phyloP scores from a whole-genome alignment of 1,284 basidiomycete genomes.

The Moesziomyces parantarcticus region DNA sequence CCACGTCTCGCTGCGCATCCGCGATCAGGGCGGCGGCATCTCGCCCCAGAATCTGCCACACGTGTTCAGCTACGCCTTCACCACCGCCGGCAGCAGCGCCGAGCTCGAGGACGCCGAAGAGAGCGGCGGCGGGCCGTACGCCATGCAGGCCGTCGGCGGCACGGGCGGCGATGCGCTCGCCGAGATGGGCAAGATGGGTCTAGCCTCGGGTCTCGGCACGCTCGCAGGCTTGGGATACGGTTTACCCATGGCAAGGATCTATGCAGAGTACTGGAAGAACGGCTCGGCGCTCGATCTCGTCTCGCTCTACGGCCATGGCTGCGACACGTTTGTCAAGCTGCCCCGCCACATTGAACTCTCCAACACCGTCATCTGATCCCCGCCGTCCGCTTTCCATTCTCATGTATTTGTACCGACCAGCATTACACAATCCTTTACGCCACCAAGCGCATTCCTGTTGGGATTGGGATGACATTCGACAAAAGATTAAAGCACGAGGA shows the following conservation, averaged over 20 bases:
- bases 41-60: conserved; percentile 78
- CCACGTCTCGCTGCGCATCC: conserved; percentile 80
- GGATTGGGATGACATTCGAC: too few species aligned
- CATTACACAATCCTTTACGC: too few species aligned
- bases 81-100: conserved; percentile 74
- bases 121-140: conserved; percentile 79
- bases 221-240: conserved; percentile 79
- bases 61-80: conserved; percentile 91
- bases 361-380: conserved; percentile 42
- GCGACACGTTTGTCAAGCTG: conserved; percentile 60
- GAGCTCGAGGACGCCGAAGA: conserved; percentile 75
- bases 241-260: conserved; percentile 83
- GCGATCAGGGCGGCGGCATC: conserved; percentile 88
- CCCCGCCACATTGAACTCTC: conserved; percentile 54
- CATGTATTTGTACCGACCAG: too few species aligned
- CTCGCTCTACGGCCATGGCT: conserved; percentile 47
- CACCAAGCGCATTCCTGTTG: too few species aligned
- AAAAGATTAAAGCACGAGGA: too few species aligned
- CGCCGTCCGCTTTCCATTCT: background rate
- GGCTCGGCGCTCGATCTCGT: conserved; percentile 32
- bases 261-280: conserved; percentile 72
- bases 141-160: conserved; percentile 73
- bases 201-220: conserved; percentile 80
- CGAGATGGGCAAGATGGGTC: conserved; percentile 74
- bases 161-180: conserved; percentile 74